These are phyloP conservation scores for Chlamydomonas schloesseri DNA, from an alignment of 139 green algal species.

Conservation along the genomic window DNA sequence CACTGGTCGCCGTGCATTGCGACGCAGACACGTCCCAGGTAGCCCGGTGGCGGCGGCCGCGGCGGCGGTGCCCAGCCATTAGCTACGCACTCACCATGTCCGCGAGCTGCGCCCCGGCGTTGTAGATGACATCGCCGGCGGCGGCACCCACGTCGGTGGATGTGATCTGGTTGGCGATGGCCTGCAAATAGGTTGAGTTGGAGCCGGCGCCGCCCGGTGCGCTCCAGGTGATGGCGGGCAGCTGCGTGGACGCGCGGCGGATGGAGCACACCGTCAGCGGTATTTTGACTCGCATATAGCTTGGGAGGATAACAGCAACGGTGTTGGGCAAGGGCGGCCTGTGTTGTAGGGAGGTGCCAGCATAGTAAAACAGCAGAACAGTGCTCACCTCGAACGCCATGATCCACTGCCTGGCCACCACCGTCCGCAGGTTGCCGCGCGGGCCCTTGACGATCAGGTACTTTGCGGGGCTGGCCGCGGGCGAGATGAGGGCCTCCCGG, in stretches of 20 bases:
- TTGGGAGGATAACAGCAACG: no score
- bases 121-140: neutral
- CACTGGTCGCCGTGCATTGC: no score
- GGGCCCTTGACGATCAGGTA: conserved; percentile 9
- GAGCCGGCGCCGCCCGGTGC: neutral
- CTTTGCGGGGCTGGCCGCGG: neutral
- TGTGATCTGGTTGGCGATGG: neutral
- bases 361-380: no score
- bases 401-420: neutral
- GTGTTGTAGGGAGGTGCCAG: no score
- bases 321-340: no score
- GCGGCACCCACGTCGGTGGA: neutral
- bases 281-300: no score
- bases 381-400: neutral
- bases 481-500: neutral
- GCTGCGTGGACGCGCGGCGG: no score
- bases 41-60: no score
- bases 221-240: conserved; percentile 4
- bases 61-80: no score
- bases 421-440: conserved; percentile 2
- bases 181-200: neutral
- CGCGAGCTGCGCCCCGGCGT: neutral
- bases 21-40: no score
- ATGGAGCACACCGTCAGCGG: no score
- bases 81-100: conserved; percentile 21